These are phyloP conservation scores for Fusarium paranaense DNA, from an alignment of 2,329 filamentous ascomycete species.

Conservation along the genomic window DNA sequence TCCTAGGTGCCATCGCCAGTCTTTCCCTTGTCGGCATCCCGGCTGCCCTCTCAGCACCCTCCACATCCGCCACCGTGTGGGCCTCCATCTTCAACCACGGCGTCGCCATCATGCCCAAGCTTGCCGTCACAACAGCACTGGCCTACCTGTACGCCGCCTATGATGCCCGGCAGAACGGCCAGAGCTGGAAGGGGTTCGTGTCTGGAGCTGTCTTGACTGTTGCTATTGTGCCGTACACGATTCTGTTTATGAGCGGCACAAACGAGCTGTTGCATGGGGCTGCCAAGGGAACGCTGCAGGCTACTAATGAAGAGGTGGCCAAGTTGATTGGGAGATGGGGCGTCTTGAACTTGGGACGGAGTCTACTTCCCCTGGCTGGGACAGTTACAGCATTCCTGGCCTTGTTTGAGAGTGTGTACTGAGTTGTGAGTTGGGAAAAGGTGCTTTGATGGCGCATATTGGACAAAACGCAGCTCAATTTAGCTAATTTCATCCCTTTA, in stretches of 20 bases:
- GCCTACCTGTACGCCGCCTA: constrained; percentile 54
- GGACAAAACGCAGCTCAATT: background rate
- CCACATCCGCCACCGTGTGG: constrained; percentile 51
- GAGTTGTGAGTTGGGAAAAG: background rate
- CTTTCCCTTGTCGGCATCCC: constrained; percentile 53
- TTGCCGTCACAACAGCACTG: constrained; percentile 47
- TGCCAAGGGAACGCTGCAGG: constrained; percentile 31
- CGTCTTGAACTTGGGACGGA: constrained; percentile 46
- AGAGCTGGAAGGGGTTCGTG: constrained; percentile 50
- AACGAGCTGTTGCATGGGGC: constrained; percentile 49
- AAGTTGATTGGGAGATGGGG: constrained; percentile 39
- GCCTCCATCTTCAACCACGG: constrained; percentile 53
- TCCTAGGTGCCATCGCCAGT: constrained; percentile 50
- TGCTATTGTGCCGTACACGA: constrained; percentile 55
- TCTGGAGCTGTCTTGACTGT: constrained; percentile 49
- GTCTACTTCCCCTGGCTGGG: constrained; percentile 48
- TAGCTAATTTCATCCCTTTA: background rate
- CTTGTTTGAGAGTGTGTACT: constrained; percentile 33
- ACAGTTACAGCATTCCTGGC: constrained; percentile 40
- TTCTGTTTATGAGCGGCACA: constrained; percentile 51
- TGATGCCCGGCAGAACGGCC: constrained; percentile 40
- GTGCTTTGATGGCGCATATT: background rate
- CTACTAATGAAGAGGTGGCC: constrained; percentile 38
- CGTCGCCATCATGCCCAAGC: constrained; percentile 51
- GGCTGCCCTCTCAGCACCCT: constrained; percentile 44